Evolutionary conservation across 352 stramenopile species (phyloP), one percentile per base, ranked within the genome.

Genomic region (Phytophthora megakarya): DNA sequence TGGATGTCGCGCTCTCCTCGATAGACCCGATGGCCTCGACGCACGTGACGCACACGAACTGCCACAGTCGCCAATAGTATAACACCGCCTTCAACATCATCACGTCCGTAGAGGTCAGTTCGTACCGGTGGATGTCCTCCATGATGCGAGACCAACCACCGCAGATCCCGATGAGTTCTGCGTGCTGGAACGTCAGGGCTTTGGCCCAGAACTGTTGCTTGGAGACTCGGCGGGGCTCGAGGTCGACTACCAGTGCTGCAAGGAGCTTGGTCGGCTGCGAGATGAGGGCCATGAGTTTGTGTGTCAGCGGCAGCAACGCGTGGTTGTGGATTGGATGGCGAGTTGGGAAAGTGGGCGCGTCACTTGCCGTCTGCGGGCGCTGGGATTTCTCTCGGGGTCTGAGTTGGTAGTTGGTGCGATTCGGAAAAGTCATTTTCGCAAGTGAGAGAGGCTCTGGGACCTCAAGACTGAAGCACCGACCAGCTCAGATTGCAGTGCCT

Each of bases 51-150:
- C 64, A 75, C 8, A 88, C 60, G 40, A 76, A 77, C 43, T 75
- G 70, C 84, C 84, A 93, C 63, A 90, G 22, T 3, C 65, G 65
- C 61, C 77, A 76, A 60, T 89, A 84, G 52, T 82, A 81, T 18
- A 89, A 38, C 53, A 64, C 57, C 22, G 80, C 56, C 68, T 90
- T 90, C 21, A 79, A 52, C 73, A 90, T 77, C 70, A 81, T 73
- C 48, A 65, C 37, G 46, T 89, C 77, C 8, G 73, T 68, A 40
- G 69, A 48, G 23, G 62, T 53, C 11, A 72, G 18, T 11, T 70
- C 67, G 35, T 57, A 60, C 23, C 48, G 42, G 13, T 63, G 64
- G 11, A 71, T 61, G 16, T 52, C 54, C 25, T 70, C 56, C 16
- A 75, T 38, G 23, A 85, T 59, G 7, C 60, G 51, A 18, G 64